These are phyloP conservation scores for Aspergillus coremiiformis DNA, from an alignment of 495 filamentous ascomycete species.

Conservation along the genomic window DNA sequence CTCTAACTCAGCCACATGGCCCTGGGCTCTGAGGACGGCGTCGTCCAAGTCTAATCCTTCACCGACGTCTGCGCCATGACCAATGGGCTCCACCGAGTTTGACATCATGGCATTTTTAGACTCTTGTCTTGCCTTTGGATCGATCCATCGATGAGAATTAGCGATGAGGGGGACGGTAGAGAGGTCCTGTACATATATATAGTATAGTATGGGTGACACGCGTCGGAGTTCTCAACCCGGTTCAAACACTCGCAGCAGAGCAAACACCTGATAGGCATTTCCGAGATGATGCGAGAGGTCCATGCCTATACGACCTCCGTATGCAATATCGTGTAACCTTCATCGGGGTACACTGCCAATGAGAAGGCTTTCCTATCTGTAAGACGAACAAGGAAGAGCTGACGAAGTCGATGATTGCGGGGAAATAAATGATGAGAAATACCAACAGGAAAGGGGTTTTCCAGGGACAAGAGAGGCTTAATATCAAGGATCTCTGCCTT, in stretches of 20 bases:
- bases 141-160: too few relatives aligned
- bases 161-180: too few relatives aligned
- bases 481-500: too few relatives aligned
- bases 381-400: background rate
- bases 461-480: too few relatives aligned
- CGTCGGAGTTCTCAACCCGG: too few relatives aligned
- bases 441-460: too few relatives aligned
- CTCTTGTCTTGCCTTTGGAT: background rate
- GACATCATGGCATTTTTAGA: background rate
- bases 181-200: too few relatives aligned
- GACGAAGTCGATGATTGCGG: background rate
- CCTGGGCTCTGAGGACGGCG: slow-evolving; percentile 16
- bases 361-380: background rate
- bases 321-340: background rate
- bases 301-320: background rate
- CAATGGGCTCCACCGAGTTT: background rate
- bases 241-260: background rate
- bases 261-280: background rate
- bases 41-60: slow-evolving; percentile 11
- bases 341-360: background rate
- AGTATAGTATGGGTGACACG: background rate
- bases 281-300: background rate
- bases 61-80: background rate
- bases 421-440: too few relatives aligned
- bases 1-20: slow-evolving; percentile 11